These are phyloP conservation scores for Meyerozyma athensensis DNA, from an alignment of 1,139 yeast species.

Conservation along the genomic window DNA sequence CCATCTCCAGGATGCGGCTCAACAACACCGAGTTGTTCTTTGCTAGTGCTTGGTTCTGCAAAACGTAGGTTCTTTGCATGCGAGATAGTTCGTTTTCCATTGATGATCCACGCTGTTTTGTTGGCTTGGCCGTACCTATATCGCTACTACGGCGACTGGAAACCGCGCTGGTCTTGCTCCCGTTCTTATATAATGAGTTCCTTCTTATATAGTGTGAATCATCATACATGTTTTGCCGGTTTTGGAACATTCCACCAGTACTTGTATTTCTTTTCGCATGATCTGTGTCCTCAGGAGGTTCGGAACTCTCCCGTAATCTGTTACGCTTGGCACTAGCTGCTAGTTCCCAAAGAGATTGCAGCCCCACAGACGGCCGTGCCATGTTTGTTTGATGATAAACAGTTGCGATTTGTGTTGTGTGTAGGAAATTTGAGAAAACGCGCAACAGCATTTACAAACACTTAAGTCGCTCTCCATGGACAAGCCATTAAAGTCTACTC, in stretches of 20 bases:
- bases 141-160: neutral
- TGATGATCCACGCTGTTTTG: neutral
- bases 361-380: constrained; percentile 2
- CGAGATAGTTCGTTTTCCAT: neutral
- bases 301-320: neutral
- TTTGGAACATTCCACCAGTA: too few relatives aligned
- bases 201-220: too few relatives aligned
- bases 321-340: constrained; percentile 1
- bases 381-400: constrained; percentile 2
- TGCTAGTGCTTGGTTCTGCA: constrained; percentile 53
- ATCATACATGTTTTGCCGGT: too few relatives aligned
- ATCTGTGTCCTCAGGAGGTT: neutral
- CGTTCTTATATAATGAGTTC: neutral
- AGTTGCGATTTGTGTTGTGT: constrained; percentile 1
- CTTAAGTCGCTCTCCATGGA: constrained; percentile 1
- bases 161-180: neutral
- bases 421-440: neutral
- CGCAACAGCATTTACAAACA: neutral
- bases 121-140: too few relatives aligned
- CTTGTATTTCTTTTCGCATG: neutral
- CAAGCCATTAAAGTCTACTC: neutral
- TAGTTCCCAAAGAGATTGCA: constrained; percentile 3
- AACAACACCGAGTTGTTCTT: constrained; percentile 49
- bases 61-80: constrained; percentile 20
- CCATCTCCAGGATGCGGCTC: constrained; percentile 47